These are phyloP conservation scores for Huntiella savannae DNA, from an alignment of 2,329 filamentous ascomycete genomes.

Conservation along the genomic window DNA sequence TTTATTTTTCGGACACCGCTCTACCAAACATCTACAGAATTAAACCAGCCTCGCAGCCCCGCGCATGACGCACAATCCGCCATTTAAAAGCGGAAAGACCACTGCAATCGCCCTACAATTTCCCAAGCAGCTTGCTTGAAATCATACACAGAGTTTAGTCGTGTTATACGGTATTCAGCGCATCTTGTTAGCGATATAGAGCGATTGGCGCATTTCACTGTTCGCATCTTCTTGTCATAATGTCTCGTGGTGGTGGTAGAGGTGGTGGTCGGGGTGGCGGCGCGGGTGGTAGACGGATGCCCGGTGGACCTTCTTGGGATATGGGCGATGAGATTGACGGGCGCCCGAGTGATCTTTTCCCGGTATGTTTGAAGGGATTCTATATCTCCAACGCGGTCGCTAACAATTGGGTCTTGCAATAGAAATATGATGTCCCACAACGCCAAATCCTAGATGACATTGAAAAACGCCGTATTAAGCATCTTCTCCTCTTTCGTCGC, in stretches of 20 bases:
- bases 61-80: too few relatives aligned
- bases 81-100: too few relatives aligned
- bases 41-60: too few relatives aligned
- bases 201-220: not conserved
- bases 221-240: not conserved
- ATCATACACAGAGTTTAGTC: too few relatives aligned
- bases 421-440: slow-evolving; percentile 32
- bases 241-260: slow-evolving; percentile 13
- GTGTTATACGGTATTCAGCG: too few relatives aligned
- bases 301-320: slow-evolving; percentile 32
- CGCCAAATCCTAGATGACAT: slow-evolving; percentile 24
- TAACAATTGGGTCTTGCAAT: not conserved
- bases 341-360: slow-evolving; percentile 39
- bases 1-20: too few relatives aligned
- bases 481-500: slow-evolving; percentile 36
- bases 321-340: slow-evolving; percentile 35
- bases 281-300: slow-evolving; percentile 27
- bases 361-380: slow-evolving; percentile 21
- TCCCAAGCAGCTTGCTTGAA: too few relatives aligned
- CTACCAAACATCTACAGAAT: too few relatives aligned
- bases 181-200: too few relatives aligned
- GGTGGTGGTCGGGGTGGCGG: slow-evolving; percentile 32
- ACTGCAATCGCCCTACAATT: too few relatives aligned
- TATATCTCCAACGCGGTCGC: not conserved
- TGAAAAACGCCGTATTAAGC: slow-evolving; percentile 29